Evolutionary conservation across 1,284 basidiomycete species (phyloP), one percentile per base, ranked within the genome.

Genomic region (Coniferiporia weirii): DNA sequence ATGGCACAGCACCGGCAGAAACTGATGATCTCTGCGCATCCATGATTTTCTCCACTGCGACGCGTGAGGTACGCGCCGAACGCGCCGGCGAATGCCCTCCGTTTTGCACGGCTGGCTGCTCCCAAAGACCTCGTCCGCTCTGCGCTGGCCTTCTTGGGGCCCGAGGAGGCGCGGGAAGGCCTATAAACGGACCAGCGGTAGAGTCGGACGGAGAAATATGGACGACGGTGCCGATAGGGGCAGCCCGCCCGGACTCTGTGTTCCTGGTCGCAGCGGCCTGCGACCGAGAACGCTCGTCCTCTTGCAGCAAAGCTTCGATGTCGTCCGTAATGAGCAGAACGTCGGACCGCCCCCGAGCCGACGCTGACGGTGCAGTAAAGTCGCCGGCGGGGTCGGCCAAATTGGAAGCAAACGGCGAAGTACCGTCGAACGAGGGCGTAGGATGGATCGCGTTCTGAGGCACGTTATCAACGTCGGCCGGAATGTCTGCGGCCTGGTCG

Each of bases 301-400:
- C 79, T 65, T 83, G 78, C 59, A 86, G 73, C 8, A 86, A 67
- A 8, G 84, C 84, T 63, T 83, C 78, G 50, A 85, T 77, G 67
- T 86, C 78, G 0, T 80, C 77, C 2, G 82, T 84, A 60, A 86
- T 86, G 19, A 76, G 70, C 54, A 85, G 69, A 56, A 38, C 17
- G 22, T 38, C 22, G 50, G 51, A 45, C 49, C 1, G 73, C 68
- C 4, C 50, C 20, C 13, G 49, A 20, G 19, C 43, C 13, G 52
- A 38, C 34, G 49, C 52, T 19, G 56, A 10, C 2, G 19, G 46
- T 20, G 27, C 43, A 32, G 44, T 32, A 15, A 46, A 1, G 27
- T 57, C 48, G 35, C 15, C 40, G 9, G 32, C 48, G 12, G 36
- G 36, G 27, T 52, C 50, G 17, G 34, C 10, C 15, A 45, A 19